Evolutionary conservation across 2,329 filamentous ascomycete species (phyloP), one percentile per base, ranked within the genome.

Genomic region (Sporothrix phasma): DNA sequence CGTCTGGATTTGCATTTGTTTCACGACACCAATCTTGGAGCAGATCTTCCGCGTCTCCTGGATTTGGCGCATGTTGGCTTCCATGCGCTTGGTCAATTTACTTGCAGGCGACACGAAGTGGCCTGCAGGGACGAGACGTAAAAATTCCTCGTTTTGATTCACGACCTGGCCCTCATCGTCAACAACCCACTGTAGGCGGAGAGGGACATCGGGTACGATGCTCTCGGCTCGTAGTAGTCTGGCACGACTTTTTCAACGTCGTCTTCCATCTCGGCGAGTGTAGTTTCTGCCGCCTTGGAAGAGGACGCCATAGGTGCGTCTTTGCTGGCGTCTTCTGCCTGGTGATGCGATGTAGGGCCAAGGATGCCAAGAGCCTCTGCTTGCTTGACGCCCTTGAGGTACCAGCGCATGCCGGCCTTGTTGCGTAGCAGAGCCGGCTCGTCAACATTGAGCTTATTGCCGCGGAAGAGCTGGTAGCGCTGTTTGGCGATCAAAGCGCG

Each of bases 1-100:
- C 61, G 92, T 90, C 74, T 99, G 94, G 62, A 97, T 85, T 76
- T 99, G 94, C 94, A 99, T 99, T 77, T 99, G 94, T 78, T 97
- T 99, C 73, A 99, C 94, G 67, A 99, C 91, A 58, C 90, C 88
- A 73, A 99, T 96, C 77, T 97, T 99, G 11, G 92, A 92, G 71
- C 92, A 96, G 34, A 99, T 83, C 73, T 97, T 97, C 69, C 94
- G 84, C 0, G 94, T 99, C 71, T 97, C 93, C 74, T 99, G 94
- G 82, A 99, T 92, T 73, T 97, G 92, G 66, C 86, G 85, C 76
- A 97, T 90, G 70, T 99, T 99, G 63, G 86, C 84, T 69, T 97
- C 90, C 76, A 99, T 88, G 73, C 88, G 93, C 69, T 85, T 85
- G 1, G 88, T 81, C 41, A 99, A 77, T 62, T 82, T 83, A 73